These are phyloP conservation scores for Naganishia cerealis DNA, from an alignment of 1,284 basidiomycete species.

Conservation along the genomic window DNA sequence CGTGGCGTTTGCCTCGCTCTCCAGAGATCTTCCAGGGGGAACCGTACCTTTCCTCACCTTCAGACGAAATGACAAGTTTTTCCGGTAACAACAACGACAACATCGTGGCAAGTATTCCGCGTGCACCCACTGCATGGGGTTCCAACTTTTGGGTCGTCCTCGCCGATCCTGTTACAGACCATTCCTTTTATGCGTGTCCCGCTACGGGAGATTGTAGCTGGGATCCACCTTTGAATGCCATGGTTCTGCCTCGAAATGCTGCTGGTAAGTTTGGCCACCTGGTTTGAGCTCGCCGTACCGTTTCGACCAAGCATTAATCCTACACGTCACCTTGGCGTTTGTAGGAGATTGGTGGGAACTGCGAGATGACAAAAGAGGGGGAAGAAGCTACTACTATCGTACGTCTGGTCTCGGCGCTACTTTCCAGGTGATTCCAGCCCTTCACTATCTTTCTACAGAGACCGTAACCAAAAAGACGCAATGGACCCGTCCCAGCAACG, in stretches of 20 bases:
- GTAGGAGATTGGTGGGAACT: constrained; percentile 96
- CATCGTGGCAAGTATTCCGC: constrained; percentile 16
- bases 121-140: constrained; percentile 23
- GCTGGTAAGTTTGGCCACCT: constrained; percentile 33
- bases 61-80: neutral
- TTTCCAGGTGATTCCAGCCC: neutral
- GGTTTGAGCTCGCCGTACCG: too few species aligned
- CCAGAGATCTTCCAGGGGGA: neutral
- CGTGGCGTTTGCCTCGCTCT: neutral
- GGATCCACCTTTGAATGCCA: constrained; percentile 85
- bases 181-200: constrained; percentile 87
- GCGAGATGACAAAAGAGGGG: constrained; percentile 71
- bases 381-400: constrained; percentile 80
- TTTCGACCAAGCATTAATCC: too few species aligned
- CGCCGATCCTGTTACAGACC: constrained; percentile 60
- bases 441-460: constrained; percentile 37
- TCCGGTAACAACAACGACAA: neutral
- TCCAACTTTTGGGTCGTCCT: constrained; percentile 51
- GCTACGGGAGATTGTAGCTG: constrained; percentile 86
- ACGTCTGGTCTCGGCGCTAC: constrained; percentile 45
- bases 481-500: constrained; percentile 75
- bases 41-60: neutral
- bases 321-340: constrained; percentile 35
- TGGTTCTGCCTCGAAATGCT: constrained; percentile 74
- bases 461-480: constrained; percentile 82